Evolutionary conservation across 2,329 filamentous ascomycete genomes (phyloP).

Genomic region (Microsporum audouinii): DNA sequence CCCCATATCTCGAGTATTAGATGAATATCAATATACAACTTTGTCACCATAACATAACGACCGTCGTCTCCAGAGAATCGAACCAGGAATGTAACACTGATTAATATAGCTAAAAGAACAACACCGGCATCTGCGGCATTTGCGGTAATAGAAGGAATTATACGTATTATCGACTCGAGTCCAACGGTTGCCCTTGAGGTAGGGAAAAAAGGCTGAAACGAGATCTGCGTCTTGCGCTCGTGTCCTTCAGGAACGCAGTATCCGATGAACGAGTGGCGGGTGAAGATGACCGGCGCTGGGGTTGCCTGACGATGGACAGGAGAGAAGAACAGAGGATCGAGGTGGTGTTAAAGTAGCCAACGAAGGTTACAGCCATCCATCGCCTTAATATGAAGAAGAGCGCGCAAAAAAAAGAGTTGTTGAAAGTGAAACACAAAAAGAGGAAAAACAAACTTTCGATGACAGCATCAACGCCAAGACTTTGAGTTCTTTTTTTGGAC

Average conservation of each 20-base stretch:
- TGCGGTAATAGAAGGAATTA: not conserved
- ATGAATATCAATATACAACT: not conserved
- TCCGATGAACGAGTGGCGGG: not conserved
- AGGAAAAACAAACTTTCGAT: slow-evolving; percentile 7
- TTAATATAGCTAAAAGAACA: not conserved
- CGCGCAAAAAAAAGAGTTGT: not conserved
- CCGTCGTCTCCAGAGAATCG: not conserved
- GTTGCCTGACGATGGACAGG: not conserved
- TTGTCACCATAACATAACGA: not conserved
- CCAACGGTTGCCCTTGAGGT: not conserved
- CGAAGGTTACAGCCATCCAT: not conserved
- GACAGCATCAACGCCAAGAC: slow-evolving; percentile 17
- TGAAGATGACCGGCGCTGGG: not conserved
- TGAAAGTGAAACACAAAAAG: slow-evolving; percentile 7
- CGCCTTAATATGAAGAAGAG: not conserved
- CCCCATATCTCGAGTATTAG: slow-evolving; percentile 27
- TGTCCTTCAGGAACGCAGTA: not conserved
- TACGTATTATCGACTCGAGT: not conserved
- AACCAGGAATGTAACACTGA: not conserved
- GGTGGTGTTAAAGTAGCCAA: not conserved
- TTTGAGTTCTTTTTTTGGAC: not conserved
- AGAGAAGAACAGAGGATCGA: not conserved
- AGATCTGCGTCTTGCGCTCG: not conserved
- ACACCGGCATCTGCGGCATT: not conserved
- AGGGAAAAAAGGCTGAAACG: not conserved